Percentiles rank a stretch among this genome's conserved stretches.
phyloP scores from a whole-genome alignment of 441 rosid genomes.

The Brassica balearica region DNA sequence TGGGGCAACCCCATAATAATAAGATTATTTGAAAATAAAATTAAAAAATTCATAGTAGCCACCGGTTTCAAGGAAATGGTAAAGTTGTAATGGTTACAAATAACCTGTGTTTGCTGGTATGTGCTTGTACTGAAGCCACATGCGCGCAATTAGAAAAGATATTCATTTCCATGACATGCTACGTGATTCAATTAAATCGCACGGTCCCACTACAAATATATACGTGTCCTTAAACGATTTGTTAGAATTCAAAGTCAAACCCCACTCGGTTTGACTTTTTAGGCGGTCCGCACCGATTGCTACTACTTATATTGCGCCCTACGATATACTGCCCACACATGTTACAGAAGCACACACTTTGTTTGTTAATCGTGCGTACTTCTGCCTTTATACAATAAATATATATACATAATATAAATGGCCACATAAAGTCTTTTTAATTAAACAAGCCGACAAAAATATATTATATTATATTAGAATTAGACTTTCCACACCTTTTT shows the following conservation, averaged over 20 bases:
- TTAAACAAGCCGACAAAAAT: background rate
- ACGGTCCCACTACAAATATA: constrained; percentile 17
- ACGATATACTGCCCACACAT: constrained; percentile 26
- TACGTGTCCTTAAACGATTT: constrained; percentile 19
- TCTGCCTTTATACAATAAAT: background rate
- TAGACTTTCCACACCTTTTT: constrained; percentile 10
- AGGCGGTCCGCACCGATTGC: constrained; percentile 26
- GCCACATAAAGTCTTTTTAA: background rate
- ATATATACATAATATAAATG: background rate
- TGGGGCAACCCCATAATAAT: background rate
- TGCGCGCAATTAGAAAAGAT: constrained; percentile 21
- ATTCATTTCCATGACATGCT: constrained; percentile 36
- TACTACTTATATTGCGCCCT: constrained; percentile 34
- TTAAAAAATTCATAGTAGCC: background rate
- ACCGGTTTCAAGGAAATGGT: background rate
- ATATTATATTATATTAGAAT: background rate
- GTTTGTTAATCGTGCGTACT: constrained; percentile 40
- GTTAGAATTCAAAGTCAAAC: constrained; percentile 29
- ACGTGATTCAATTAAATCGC: constrained; percentile 39
- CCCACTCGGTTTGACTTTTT: constrained; percentile 41
- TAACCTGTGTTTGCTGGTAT: constrained; percentile 25
- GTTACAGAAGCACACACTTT: constrained; percentile 25
- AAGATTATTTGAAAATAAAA: background rate
- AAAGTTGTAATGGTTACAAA: constrained; percentile 3
- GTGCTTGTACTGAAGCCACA: constrained; percentile 40